Percentiles rank a stretch among this genome's conserved stretches.
phyloP scores from a whole-genome alignment of 2,329 filamentous ascomycete species.

The Chaetomium sp. region DNA sequence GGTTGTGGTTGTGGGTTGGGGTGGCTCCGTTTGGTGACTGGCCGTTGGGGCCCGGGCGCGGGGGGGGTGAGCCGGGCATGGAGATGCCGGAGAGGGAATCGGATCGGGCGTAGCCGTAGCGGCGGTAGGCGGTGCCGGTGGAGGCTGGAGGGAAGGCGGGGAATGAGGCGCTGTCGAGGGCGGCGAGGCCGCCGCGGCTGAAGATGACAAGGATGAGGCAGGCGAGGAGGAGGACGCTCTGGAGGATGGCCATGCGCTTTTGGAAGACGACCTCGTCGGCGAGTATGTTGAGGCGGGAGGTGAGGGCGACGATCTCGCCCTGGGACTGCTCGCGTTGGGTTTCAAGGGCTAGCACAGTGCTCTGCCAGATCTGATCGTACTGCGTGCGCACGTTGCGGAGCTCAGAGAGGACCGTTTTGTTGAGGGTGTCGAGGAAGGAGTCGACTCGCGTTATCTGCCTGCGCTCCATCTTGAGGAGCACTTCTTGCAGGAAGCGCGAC shows the following conservation, averaged over 20 bases:
- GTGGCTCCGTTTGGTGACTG: background rate
- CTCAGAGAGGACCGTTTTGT: conserved; percentile 81
- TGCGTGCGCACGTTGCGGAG: conserved; percentile 76
- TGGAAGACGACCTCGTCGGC: conserved; percentile 89
- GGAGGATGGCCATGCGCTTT: conserved; percentile 91
- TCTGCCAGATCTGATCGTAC: conserved; percentile 97
- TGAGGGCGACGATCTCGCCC: conserved; percentile 80
- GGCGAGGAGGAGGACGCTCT: conserved; percentile 82
- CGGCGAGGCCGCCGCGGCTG: conserved; percentile 52
- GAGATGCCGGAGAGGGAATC: conserved; percentile 20
- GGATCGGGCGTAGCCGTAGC: conserved; percentile 23
- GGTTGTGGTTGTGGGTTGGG: background rate
- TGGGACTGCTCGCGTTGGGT: conserved; percentile 83
- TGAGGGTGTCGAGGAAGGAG: conserved; percentile 80
- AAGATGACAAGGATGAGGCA: conserved; percentile 90
- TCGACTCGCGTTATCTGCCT: conserved; percentile 83
- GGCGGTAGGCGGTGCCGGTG: conserved; percentile 28
- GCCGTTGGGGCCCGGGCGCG: background rate
- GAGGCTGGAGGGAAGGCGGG: conserved; percentile 18
- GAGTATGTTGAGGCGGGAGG: conserved; percentile 77
- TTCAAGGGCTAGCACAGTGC: conserved; percentile 88
- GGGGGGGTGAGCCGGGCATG: conserved; percentile 14
- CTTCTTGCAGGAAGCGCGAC: conserved; percentile 84
- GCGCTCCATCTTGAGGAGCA: conserved; percentile 83
- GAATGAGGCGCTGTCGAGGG: conserved; percentile 19